phyloP scores from a whole-genome alignment of 1,139 yeast species.

The Nadsonia starkeyi-henricii region DNA sequence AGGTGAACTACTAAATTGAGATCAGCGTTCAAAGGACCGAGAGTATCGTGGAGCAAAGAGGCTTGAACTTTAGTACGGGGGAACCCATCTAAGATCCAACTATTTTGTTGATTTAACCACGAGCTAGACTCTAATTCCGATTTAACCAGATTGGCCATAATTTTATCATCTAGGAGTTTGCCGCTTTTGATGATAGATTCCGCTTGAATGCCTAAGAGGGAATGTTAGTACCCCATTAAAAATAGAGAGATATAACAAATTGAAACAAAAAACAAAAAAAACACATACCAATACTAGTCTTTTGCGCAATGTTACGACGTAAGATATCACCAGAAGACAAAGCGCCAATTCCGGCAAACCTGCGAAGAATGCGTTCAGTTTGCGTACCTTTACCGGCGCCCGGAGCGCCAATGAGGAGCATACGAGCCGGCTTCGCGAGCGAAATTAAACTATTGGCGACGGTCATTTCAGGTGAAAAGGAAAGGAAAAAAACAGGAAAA shows the following conservation, averaged over 20 bases:
- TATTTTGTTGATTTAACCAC: slow-evolving; percentile 35
- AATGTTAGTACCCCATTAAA: too few species aligned
- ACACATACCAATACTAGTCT: slow-evolving; percentile 39
- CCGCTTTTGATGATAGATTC: slow-evolving; percentile 46
- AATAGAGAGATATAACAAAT: neutral
- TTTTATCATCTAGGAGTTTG: slow-evolving; percentile 53
- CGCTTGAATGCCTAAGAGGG: slow-evolving; percentile 28
- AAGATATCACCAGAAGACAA: slow-evolving; percentile 78
- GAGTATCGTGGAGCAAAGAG: slow-evolving; percentile 34
- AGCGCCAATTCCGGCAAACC: slow-evolving; percentile 36
- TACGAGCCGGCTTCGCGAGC: slow-evolving; percentile 5
- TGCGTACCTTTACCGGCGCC: slow-evolving; percentile 94
- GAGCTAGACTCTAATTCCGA: slow-evolving; percentile 31
- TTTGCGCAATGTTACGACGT: slow-evolving; percentile 46
- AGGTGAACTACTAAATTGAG: slow-evolving; percentile 70
- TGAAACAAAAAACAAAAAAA: neutral
- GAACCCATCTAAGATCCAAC: slow-evolving; percentile 84
- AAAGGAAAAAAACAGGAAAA: too few species aligned
- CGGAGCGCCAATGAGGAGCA: slow-evolving; percentile 52
- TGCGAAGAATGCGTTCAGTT: slow-evolving; percentile 46
- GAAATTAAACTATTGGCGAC: neutral
- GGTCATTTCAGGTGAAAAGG: too few species aligned
- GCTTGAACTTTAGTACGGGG: slow-evolving; percentile 78
- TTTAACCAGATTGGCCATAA: slow-evolving; percentile 48
- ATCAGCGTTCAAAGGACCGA: slow-evolving; percentile 27